phyloP scores from a whole-genome alignment of 2,329 filamentous ascomycete genomes.

The Ophiostoma ips region DNA sequence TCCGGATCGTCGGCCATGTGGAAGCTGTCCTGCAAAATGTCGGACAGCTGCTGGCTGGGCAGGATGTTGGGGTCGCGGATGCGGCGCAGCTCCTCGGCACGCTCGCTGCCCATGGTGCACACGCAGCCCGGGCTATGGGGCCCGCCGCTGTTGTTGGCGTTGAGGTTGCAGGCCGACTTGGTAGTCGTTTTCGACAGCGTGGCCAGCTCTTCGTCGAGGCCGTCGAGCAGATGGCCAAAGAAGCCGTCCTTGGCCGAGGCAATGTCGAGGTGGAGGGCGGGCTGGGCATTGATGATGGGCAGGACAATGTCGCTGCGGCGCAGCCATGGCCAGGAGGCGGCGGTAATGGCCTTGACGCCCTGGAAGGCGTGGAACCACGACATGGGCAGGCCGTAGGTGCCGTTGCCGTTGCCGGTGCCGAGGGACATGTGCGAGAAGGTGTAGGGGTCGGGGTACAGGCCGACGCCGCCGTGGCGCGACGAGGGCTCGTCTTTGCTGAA shows the following conservation, averaged over 20 bases:
- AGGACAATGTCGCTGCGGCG: constrained; percentile 42
- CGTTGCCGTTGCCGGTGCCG: constrained; percentile 16
- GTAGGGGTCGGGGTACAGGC: constrained; percentile 5
- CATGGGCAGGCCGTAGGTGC: constrained; percentile 42
- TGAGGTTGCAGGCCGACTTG: not conserved
- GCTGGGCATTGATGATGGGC: constrained; percentile 50
- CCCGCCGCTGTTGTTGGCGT: not conserved
- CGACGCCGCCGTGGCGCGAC: not conserved
- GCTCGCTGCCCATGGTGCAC: constrained; percentile 1
- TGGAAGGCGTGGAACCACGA: constrained; percentile 56
- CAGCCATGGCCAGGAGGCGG: constrained; percentile 50
- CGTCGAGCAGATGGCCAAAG: constrained; percentile 46
- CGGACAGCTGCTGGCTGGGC: constrained; percentile 17
- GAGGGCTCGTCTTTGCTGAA: constrained; percentile 41
- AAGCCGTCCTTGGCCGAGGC: constrained; percentile 39
- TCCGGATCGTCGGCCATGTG: constrained; percentile 10
- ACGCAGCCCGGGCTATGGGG: constrained; percentile 2
- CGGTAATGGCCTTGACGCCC: constrained; percentile 51
- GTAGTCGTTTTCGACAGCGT: constrained; percentile 12
- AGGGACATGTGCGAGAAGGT: constrained; percentile 4
- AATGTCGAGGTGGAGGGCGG: constrained; percentile 45
- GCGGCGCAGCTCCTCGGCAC: not conserved
- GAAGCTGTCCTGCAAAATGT: constrained; percentile 19
- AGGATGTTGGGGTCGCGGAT: not conserved
- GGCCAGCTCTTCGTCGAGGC: constrained; percentile 41